These are phyloP conservation scores for Isoetes taiwanensis DNA, from an alignment of 75 land plant species.

Conservation along the genomic window DNA sequence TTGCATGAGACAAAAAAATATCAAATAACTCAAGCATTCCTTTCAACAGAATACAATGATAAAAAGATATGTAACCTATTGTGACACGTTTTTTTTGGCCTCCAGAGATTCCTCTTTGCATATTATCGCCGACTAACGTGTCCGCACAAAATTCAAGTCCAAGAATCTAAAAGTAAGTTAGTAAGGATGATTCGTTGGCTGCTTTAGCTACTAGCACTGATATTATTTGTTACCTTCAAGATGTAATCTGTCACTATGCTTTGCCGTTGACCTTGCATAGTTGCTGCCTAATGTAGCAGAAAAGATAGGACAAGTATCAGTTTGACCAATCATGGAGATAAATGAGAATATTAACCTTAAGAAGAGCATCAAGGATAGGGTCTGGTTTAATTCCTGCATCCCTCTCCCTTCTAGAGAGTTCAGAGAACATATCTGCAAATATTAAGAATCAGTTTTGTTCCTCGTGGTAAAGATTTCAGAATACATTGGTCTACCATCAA, in stretches of 20 bases:
- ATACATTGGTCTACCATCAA: no score
- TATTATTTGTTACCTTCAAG: constrained; percentile 27
- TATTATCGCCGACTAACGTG: constrained; percentile 1
- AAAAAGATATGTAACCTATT: neutral
- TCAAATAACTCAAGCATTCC: neutral
- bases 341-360: neutral
- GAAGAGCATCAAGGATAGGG: neutral
- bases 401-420: neutral
- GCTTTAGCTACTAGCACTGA: neutral
- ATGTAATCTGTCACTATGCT: constrained; percentile 44
- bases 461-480: no score
- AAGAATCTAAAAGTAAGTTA: neutral
- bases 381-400: neutral
- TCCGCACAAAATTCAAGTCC: constrained; percentile 3
- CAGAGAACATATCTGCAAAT: constrained; percentile 1
- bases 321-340: no score
- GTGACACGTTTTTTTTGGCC: constrained; percentile 2
- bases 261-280: constrained; percentile 35
- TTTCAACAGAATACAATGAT: no score
- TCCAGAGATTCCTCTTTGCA: constrained; percentile 2
- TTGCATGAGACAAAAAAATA: no score
- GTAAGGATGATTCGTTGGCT: neutral
- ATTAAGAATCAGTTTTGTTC: neutral
- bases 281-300: constrained; percentile 21
- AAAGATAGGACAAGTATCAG: no score